Conservation (phyloP, 139 green algal genomes). For the Tetraselmis striata region DNA sequence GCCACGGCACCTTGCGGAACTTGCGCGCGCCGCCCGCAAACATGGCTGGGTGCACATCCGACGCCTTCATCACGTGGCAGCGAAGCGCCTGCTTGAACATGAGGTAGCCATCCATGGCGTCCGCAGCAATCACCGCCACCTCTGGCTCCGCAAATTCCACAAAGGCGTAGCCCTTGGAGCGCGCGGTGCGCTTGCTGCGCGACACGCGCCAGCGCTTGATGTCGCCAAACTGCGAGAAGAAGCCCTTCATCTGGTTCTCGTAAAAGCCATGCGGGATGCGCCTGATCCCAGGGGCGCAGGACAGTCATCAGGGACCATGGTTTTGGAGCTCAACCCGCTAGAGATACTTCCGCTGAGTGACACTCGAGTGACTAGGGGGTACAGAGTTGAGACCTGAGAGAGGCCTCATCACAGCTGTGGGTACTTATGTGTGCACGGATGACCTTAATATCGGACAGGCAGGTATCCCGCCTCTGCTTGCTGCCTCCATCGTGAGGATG, state of each 20-base stretch:
- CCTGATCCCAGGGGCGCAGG: too few relatives aligned
- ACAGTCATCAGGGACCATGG: too few relatives aligned
- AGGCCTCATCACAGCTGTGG: too few relatives aligned
- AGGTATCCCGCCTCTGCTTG: too few relatives aligned
- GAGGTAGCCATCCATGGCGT: conserved; percentile 88
- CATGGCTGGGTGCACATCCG: conserved; percentile 54
- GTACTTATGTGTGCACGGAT: too few relatives aligned
- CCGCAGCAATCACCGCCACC: conserved; percentile 72
- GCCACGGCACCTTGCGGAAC: conserved; percentile 68
- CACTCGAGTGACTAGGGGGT: too few relatives aligned
- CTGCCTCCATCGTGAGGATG: too few relatives aligned
- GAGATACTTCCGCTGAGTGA: too few relatives aligned
- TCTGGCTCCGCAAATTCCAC: conserved; percentile 67
- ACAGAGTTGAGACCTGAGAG: too few relatives aligned
- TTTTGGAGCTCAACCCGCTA: too few relatives aligned
- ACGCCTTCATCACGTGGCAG: conserved; percentile 13
- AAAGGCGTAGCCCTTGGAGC: conserved; percentile 60
- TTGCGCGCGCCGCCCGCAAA: conserved; percentile 71
- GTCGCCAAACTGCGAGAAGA: conserved; percentile 67
- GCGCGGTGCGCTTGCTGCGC: conserved; percentile 50
- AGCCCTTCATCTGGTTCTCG: conserved; percentile 77
- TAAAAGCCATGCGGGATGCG: conserved; percentile 89
- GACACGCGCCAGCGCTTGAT: conserved; percentile 53
- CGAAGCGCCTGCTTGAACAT: conserved; percentile 56
- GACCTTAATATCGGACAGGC: too few relatives aligned